Evolutionary conservation across 768 basidiomycete genomes (phyloP), one percentile per base, ranked within the genome.

Genomic region (Serendipita sp.): DNA sequence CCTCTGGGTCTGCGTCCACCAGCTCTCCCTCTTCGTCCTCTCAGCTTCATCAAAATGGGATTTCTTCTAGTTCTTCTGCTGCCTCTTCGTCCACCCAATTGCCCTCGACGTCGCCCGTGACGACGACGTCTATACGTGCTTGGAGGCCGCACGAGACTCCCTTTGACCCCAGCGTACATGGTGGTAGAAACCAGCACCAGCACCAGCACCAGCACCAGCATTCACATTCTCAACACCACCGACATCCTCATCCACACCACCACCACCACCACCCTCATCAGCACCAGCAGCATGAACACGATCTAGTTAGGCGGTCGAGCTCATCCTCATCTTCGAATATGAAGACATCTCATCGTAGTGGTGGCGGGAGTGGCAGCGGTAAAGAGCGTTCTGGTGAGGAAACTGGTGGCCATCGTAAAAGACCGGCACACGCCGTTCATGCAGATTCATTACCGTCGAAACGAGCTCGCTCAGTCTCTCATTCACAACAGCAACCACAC

Each of bases 401-500:
- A 11, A 31, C 53, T n/a, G 53, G 24, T 28, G 48, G 48, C 16
- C 53, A n/a, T 24, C 53, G 53, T 4, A 58, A 58, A 34, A 4
- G 53, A 58, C 53, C 53, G 13, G 53, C 53, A 13, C 24, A n/a
- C 9, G 31, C 20, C 33, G 24, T 31, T 26, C 33, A 58, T 58
- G 53, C 33, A 28, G 53, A 58, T n/a, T 58, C 53, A n/a, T 34
- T 58, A 31, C 53, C 53, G 3, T 58, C 53, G 11, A 58, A 58
- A 58, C 53, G 53, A 24, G 26, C 53, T 30, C 53, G 53, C n/a
- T 58, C 53, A 4, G 30, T 58, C 24, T 58, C 53, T 31, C 24
- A 58, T 24, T 58, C 53, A 33, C 24, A 58, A n/a, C 31, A n/a
- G 53, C 53, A 50, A 11, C 45, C 5, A 17, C 45, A 9, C 5